Base-by-base conservation (phyloP, 441 rosid species). In the Eugenia klotzschiana region DNA sequence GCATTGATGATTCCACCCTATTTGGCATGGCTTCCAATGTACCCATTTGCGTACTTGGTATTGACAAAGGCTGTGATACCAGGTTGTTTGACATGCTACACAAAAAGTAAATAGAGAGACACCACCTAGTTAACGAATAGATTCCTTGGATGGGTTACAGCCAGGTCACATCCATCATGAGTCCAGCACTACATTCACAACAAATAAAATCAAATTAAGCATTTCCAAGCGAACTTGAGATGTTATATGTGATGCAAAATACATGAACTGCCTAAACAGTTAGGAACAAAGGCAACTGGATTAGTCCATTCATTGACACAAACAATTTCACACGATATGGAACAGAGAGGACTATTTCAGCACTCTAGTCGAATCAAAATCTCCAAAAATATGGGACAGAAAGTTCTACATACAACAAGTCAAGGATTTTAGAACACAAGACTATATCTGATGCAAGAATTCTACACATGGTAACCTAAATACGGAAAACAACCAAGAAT, bases 41-140 rank as follows among this genome's bases (percentile, higher is more conserved):
- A 86, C 86, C 84, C 89, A 90, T 85, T 81, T 90, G 89, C 84
- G 79, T 83, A 80, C 88, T 86, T 79, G 89, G 87, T 29, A 89
- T 81, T 10, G 90, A 55, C 51, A 90, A 80, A 43, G 86, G 89
- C 84, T 92, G 92, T 27, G 93, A 88, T 33, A 90, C 91, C 60
- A 93, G 87, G 90, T 92, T 84, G 86, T 91, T 89, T 25, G 93
- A 88, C 94, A 93, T 92, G 43, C 80, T 84, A 85, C 77, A 82
- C 87, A 80, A 20, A 73, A 79, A 85, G 79, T 51, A 81, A 79
- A 80, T 37, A 41, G 83, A 88, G 79, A 82, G 43, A 87, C 88
- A 89, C 89, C 84, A 57, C 51, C 33, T 33, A 49, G 82, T 81
- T 40, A 80, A 73, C 55, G 46, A 77, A 80, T 72, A 37, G 64